Conservation (phyloP, 495 filamentous ascomycete species). For the Trichocladium uniseriatum region DNA sequence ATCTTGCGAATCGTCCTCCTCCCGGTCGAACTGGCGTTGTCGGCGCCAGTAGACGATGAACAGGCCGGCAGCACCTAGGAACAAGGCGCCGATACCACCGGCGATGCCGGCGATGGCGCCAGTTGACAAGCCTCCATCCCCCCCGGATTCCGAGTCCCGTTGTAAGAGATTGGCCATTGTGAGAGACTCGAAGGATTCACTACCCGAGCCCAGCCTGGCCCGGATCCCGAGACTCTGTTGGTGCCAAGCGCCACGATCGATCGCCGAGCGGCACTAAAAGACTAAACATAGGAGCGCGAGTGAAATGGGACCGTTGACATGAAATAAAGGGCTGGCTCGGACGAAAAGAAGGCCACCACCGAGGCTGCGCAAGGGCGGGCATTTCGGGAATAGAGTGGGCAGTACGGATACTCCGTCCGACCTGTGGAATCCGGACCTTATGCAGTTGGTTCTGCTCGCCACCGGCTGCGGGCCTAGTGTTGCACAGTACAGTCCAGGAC, state of each 20-base stretch:
- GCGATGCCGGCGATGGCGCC: slow-evolving; percentile 41
- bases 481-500: slow-evolving; percentile 5
- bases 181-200: background rate
- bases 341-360: slow-evolving; percentile 9
- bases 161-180: slow-evolving; percentile 8
- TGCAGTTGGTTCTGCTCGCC: slow-evolving; percentile 17
- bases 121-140: slow-evolving; percentile 24
- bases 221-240: slow-evolving; percentile 1
- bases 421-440: background rate
- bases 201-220: slow-evolving; percentile 8
- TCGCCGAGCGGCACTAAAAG: slow-evolving; percentile 5
- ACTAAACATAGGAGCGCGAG: slow-evolving; percentile 1
- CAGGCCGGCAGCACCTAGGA: slow-evolving; percentile 29
- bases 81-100: slow-evolving; percentile 28
- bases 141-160: slow-evolving; percentile 10
- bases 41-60: slow-evolving; percentile 37
- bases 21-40: slow-evolving; percentile 23
- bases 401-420: no score
- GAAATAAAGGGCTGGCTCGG: background rate
- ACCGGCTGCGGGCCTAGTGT: slow-evolving; percentile 8
- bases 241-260: slow-evolving; percentile 10
- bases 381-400: background rate
- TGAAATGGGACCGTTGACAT: background rate
- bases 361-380: background rate
- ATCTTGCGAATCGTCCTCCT: slow-evolving; percentile 11